Percentiles rank a stretch among this genome's conserved stretches.
Evolutionary conservation across 495 filamentous ascomycete genomes (phyloP).

Genomic region (Pyrenula aspistea): DNA sequence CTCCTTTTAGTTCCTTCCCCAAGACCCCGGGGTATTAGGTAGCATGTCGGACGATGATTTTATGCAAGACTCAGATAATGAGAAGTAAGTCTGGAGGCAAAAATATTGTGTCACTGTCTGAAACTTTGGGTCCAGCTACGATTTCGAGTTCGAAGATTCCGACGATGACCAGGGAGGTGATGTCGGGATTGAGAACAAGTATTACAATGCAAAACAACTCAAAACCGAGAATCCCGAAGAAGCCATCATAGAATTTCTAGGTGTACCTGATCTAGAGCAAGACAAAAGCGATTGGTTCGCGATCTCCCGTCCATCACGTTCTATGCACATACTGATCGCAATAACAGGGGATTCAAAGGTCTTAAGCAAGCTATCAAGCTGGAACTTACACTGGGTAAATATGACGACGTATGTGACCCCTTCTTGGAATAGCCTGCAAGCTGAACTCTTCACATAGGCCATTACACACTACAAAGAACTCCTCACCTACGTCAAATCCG

Average conservation of each 20-base stretch:
- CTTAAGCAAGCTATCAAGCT: constrained; percentile 96
- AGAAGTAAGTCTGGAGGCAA: constrained; percentile 45
- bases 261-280: constrained; percentile 67
- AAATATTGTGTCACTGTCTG: background rate
- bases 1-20: too few species aligned
- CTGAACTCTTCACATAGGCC: constrained; percentile 47
- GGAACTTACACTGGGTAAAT: constrained; percentile 78
- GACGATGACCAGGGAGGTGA: constrained; percentile 81
- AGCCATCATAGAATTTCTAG: constrained; percentile 84
- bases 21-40: too few species aligned
- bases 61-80: constrained; percentile 95
- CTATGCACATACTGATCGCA: constrained; percentile 8
- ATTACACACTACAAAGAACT: constrained; percentile 93
- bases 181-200: constrained; percentile 97
- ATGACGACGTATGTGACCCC: constrained; percentile 56
- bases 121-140: constrained; percentile 47
- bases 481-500: constrained; percentile 92
- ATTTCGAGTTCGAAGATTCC: constrained; percentile 92
- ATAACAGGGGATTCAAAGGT: constrained; percentile 78
- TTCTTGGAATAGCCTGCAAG: too few species aligned
- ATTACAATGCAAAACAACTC: constrained; percentile 98
- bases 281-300: constrained; percentile 86
- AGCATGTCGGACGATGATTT: constrained; percentile 96
- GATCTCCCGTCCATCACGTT: background rate
- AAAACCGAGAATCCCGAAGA: constrained; percentile 78